Evolutionary conservation across 371 early-diverging fungal genomes (phyloP), one percentile per base, ranked within the genome.

Genomic region (Lichtheimia hyalospora): DNA sequence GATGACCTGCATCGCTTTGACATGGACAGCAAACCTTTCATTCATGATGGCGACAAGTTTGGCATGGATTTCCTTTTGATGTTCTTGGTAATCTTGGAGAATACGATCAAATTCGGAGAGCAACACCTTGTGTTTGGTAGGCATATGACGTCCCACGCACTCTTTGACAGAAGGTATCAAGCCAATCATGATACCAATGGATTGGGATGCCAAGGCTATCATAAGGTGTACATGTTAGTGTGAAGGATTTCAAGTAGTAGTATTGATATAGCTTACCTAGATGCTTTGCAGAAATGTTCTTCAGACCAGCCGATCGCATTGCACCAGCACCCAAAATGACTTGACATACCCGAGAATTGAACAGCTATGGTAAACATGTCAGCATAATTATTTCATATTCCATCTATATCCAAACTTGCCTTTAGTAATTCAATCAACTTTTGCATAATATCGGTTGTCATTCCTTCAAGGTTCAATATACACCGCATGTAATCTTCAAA

Each of bases 241-340:
- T n/a, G 2, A 16, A n/a, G 23, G 2, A 6, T 34, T 34, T 34
- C 8, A 2, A 10, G 6, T 0, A 21, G 3, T 16, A 16, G 10
- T 46, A 10, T 6, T 16, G 12, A 3, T 46, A 0, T 46, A 20
- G 53, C 58, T 54, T 79, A 89, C 91, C 88, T 41, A 97, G 75
- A 66, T 97, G 97, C 60, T 95, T 93, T 8, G 97, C 97, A 2
- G 95, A 91, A 27, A 97, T 97, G 63, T 92, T 94, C 62, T 94
- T 94, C 39, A 97, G 73, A 4, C 97, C 97, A 5, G 96, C 97
- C 6, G 96, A 95, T 24, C 87, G 84, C 86, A 94, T 91, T 0
- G 97, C 97, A 1, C 97, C 97, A 1, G 96, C 97, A 2, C 97
- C 97, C 13, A 97, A 78, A 68, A 97, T 94, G 4, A 95, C 93